Evolutionary conservation across 306 rosid genomes (phyloP).

Genomic region (Dryas drummondii): DNA sequence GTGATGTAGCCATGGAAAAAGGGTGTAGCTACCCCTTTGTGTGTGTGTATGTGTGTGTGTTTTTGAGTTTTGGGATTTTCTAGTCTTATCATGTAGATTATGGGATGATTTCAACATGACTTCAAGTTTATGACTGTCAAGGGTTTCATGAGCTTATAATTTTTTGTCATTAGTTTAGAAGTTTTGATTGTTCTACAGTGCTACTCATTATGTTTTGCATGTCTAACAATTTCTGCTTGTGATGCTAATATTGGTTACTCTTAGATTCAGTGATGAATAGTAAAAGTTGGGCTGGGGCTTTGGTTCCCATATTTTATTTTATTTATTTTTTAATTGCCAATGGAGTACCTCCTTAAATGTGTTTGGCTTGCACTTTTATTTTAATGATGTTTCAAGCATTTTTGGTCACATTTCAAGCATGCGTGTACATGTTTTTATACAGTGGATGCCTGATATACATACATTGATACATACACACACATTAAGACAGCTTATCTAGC

Average conservation of each 20-base stretch:
- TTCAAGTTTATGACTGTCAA: slow-evolving; percentile 3
- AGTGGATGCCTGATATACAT: not conserved
- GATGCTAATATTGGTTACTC: not conserved
- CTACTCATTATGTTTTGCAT: not conserved
- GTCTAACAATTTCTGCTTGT: not conserved
- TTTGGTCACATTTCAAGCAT: not conserved
- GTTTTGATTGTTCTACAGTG: not conserved
- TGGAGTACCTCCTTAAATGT: not conserved
- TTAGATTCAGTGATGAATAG: not conserved
- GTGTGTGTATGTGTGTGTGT: not conserved
- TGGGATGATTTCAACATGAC: not conserved
- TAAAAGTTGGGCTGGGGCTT: not conserved
- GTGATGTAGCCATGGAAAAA: not conserved
- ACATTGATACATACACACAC: not conserved
- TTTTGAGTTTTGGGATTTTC: not conserved
- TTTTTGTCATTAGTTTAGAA: not conserved
- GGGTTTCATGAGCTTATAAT: not conserved
- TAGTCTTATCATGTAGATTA: not conserved
- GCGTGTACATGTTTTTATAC: not conserved
- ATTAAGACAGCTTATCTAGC: not conserved
- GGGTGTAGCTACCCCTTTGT: not conserved
- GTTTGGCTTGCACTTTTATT: not conserved
- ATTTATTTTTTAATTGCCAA: not conserved
- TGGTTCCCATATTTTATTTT: not conserved
- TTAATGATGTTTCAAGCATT: too few species aligned